Evolutionary conservation across 805 yeast genomes (phyloP).

Genomic region (Nakazawaea peltata): DNA sequence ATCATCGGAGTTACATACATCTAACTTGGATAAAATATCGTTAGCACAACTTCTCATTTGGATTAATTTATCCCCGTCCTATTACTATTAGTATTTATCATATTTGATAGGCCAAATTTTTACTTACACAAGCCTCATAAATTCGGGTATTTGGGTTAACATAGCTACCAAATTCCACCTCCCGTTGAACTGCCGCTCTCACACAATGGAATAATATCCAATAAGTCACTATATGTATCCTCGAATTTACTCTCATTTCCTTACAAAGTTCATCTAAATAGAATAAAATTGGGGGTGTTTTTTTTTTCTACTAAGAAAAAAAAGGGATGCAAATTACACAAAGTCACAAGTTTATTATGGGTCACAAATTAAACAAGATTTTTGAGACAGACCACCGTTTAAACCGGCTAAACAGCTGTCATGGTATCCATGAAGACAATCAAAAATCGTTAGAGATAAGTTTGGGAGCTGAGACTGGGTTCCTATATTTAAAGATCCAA

Average conservation of each 20-base stretch:
- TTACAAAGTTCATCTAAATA: too few species aligned
- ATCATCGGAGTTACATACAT: conserved; percentile 45
- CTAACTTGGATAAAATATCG: conserved; percentile 35
- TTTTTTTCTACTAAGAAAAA: neutral
- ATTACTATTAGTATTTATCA: neutral
- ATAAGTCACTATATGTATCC: neutral
- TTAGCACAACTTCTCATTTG: conserved; percentile 36
- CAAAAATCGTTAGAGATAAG: conserved; percentile 34
- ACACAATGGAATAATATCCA: neutral
- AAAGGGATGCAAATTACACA: too few species aligned
- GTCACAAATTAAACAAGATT: conserved; percentile 33
- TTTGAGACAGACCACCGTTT: conserved; percentile 24
- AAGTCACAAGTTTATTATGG: conserved; percentile 1
- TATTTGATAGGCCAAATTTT: neutral
- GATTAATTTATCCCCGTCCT: conserved; percentile 13
- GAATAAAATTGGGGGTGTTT: neutral
- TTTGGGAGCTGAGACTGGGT: conserved; percentile 8
- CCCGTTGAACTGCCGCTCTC: conserved; percentile 1
- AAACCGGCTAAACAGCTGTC: conserved; percentile 43
- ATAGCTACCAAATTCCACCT: conserved; percentile 31
- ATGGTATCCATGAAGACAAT: conserved; percentile 64
- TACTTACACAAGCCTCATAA: conserved; percentile 24
- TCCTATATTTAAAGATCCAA: conserved; percentile 6
- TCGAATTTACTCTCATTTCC: too few species aligned
- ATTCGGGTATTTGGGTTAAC: conserved; percentile 39